These are phyloP conservation scores for Spatholobus suberectus DNA, from an alignment of 306 rosid species.

Conservation along the genomic window DNA sequence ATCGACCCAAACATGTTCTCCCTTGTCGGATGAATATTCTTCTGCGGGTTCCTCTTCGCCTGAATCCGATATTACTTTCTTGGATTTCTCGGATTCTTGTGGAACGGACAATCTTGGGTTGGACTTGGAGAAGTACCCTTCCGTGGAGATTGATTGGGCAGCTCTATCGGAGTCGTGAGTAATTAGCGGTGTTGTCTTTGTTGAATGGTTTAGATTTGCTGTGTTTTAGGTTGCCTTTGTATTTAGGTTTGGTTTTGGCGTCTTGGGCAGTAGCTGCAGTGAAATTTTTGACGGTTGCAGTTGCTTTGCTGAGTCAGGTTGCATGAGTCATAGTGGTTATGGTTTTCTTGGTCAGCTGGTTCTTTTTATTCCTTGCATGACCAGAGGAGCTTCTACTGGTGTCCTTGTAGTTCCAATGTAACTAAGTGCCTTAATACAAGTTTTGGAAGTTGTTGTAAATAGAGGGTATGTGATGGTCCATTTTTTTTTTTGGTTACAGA, in stretches of 20 bases:
- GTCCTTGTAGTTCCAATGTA: slow-evolving; percentile 21
- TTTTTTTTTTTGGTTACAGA: no score
- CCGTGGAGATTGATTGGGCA: slow-evolving; percentile 87
- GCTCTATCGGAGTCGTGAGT: slow-evolving; percentile 49
- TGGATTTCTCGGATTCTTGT: slow-evolving; percentile 56
- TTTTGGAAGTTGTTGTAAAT: not conserved
- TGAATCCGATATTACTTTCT: slow-evolving; percentile 59
- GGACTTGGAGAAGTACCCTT: slow-evolving; percentile 75
- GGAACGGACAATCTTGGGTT: slow-evolving; percentile 49
- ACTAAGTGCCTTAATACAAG: slow-evolving; percentile 1
- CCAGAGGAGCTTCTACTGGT: slow-evolving; percentile 9
- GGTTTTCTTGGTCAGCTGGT: slow-evolving; percentile 49
- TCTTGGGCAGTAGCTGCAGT: slow-evolving; percentile 54
- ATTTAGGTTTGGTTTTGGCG: slow-evolving; percentile 35
- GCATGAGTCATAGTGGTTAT: slow-evolving; percentile 7
- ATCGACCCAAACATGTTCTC: slow-evolving; percentile 41
- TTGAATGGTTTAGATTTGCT: not conserved
- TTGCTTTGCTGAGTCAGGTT: slow-evolving; percentile 37
- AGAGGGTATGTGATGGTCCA: no score
- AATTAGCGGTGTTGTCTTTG: not conserved
- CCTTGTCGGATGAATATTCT: slow-evolving; percentile 49
- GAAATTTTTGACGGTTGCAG: slow-evolving; percentile 71
- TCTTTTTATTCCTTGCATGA: slow-evolving; percentile 55
- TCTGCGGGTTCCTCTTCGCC: slow-evolving; percentile 58
- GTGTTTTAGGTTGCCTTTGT: not conserved